These are phyloP conservation scores for Keqinozyma sinolaborantium DNA, from an alignment of 1,139 yeast genomes.

Conservation along the genomic window DNA sequence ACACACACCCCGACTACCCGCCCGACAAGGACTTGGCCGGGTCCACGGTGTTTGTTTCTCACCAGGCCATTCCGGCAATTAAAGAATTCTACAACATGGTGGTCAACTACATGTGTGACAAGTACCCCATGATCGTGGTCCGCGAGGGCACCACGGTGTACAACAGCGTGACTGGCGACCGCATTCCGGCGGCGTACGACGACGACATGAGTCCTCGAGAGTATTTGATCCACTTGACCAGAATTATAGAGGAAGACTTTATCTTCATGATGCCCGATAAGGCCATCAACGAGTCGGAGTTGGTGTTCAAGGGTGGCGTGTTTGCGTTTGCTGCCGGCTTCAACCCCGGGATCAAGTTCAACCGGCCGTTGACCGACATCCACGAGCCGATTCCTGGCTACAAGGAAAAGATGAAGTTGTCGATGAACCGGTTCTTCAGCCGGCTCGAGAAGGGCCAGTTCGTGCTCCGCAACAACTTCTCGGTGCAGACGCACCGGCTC, in stretches of 20 bases:
- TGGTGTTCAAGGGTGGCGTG: conserved; percentile 59
- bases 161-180: conserved; percentile 41
- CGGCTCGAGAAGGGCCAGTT: conserved; percentile 49
- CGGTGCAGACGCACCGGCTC: conserved; percentile 53
- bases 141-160: conserved; percentile 26
- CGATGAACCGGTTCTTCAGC: conserved; percentile 62
- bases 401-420: conserved; percentile 45
- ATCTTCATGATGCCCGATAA: conserved; percentile 51
- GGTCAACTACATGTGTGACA: conserved; percentile 43
- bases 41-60: conserved; percentile 32
- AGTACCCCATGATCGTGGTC: conserved; percentile 60
- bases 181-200: conserved; percentile 27
- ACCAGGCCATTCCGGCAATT: conserved; percentile 46
- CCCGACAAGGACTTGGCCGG: conserved; percentile 19
- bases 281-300: conserved; percentile 44
- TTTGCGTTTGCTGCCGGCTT: conserved; percentile 78
- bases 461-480: conserved; percentile 60
- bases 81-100: conserved; percentile 54
- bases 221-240: conserved; percentile 39
- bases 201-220: conserved; percentile 19
- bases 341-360: conserved; percentile 55
- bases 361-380: conserved; percentile 49
- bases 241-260: conserved; percentile 66
- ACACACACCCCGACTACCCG: conserved; percentile 35
- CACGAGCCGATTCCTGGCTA: conserved; percentile 68